Percentiles rank a stretch among this genome's conserved stretches.
Evolutionary conservation across 2,329 filamentous ascomycete genomes (phyloP).

Genomic region (Cercospora sp.): DNA sequence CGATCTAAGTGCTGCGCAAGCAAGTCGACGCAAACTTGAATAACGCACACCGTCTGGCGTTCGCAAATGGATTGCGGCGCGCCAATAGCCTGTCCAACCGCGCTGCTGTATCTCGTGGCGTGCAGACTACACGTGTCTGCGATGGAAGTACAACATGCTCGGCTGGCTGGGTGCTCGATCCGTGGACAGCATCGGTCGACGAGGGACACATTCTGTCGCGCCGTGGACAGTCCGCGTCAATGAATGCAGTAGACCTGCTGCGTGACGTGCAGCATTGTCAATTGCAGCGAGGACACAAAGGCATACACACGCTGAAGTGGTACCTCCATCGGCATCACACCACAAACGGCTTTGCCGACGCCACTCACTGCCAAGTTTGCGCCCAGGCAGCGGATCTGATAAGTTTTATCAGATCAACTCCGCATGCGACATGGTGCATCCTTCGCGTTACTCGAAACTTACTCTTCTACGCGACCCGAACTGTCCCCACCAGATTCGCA

Average conservation of each 20-base stretch:
- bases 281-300: background rate
- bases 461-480: background rate
- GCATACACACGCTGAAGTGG: background rate
- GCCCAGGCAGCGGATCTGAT: background rate
- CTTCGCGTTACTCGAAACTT: background rate
- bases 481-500: background rate
- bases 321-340: background rate
- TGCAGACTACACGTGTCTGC: background rate
- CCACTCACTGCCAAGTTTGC: background rate
- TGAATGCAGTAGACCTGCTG: background rate
- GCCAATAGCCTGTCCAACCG: background rate
- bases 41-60: background rate
- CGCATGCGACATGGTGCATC: background rate
- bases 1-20: background rate
- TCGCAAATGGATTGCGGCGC: background rate
- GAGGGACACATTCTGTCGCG: background rate
- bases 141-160: background rate
- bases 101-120: background rate
- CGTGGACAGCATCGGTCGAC: background rate
- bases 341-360: background rate
- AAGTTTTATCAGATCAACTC: background rate
- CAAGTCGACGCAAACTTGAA: background rate
- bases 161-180: background rate
- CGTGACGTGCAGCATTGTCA: background rate
- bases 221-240: background rate